Percentiles rank a stretch among this genome's conserved stretches.
phyloP scores from a whole-genome alignment of 1,284 basidiomycete genomes.

The Trichosporon sp. region DNA sequence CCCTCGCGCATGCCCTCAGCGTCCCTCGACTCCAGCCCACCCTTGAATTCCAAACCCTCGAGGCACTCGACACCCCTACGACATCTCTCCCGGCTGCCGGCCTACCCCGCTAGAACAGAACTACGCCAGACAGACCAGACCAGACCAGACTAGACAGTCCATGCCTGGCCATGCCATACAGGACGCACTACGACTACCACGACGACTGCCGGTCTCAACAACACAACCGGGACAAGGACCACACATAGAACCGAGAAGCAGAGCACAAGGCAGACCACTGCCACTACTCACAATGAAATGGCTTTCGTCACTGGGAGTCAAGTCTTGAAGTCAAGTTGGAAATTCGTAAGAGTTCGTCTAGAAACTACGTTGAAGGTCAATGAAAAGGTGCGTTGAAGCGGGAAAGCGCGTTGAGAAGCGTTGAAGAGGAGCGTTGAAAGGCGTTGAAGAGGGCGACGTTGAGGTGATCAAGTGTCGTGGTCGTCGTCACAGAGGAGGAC shows the following conservation, averaged over 20 bases:
- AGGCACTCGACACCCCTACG: not conserved
- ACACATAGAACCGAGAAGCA: too few species aligned
- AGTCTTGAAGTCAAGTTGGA: not conserved
- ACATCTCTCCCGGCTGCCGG: not conserved
- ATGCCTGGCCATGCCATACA: too few species aligned
- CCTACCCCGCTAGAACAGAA: too few species aligned
- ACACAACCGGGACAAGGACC: not conserved
- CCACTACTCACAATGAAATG: not conserved
- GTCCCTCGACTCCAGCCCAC: not conserved
- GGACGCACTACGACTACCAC: too few species aligned
- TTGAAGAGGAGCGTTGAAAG: too few species aligned
- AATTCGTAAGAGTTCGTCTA: slow-evolving; percentile 1
- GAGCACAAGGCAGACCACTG: not conserved
- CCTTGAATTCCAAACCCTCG: not conserved
- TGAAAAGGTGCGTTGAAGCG: not conserved
- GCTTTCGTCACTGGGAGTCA: slow-evolving; percentile 3
- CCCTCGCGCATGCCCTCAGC: too few species aligned
- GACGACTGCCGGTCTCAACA: not conserved
- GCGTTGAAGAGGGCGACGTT: not conserved
- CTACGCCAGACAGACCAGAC: too few species aligned
- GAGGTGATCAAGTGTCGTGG: not conserved
- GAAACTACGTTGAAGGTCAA: not conserved
- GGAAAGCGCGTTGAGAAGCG: not conserved
- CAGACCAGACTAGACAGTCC: too few species aligned
- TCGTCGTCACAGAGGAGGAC: not conserved